These are phyloP conservation scores for Mucor piriformis DNA, from an alignment of 371 early-diverging fungal genomes.

Conservation along the genomic window DNA sequence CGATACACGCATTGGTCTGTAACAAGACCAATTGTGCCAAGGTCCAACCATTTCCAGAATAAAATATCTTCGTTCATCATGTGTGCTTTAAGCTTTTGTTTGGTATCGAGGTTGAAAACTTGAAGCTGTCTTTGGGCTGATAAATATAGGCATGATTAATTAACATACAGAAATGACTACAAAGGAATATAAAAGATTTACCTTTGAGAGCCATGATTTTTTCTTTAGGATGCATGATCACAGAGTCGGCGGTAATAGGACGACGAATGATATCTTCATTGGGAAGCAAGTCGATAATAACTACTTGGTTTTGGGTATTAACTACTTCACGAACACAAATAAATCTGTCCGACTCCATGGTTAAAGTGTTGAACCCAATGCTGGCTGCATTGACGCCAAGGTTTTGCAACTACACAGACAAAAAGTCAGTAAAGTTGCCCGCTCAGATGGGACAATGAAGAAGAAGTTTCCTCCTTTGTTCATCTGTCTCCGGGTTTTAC, in stretches of 20 bases:
- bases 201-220: conserved; percentile 96
- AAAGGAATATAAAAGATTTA: too few relatives aligned
- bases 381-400: conserved; percentile 90
- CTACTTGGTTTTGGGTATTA: conserved; percentile 86
- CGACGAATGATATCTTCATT: conserved; percentile 82
- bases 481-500: not conserved
- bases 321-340: conserved; percentile 95
- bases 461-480: not conserved
- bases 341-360: conserved; percentile 97
- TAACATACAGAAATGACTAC: not conserved
- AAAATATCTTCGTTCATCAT: conserved; percentile 92
- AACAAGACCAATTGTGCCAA: conserved; percentile 88
- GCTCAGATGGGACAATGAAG: not conserved
- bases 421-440: not conserved
- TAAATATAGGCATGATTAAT: conserved; percentile 3
- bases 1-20: conserved; percentile 90
- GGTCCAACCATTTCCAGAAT: conserved; percentile 96
- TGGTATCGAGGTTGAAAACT: conserved; percentile 95
- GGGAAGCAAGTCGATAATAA: conserved; percentile 91
- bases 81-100: conserved; percentile 93
- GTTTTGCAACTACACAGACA: conserved; percentile 73
- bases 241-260: conserved; percentile 97
- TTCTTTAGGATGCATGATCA: conserved; percentile 94
- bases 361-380: conserved; percentile 96
- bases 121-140: conserved; percentile 90